These are phyloP conservation scores for Domatiomyces catenatus DNA, from an alignment of 2,329 filamentous ascomycete species.

Conservation along the genomic window DNA sequence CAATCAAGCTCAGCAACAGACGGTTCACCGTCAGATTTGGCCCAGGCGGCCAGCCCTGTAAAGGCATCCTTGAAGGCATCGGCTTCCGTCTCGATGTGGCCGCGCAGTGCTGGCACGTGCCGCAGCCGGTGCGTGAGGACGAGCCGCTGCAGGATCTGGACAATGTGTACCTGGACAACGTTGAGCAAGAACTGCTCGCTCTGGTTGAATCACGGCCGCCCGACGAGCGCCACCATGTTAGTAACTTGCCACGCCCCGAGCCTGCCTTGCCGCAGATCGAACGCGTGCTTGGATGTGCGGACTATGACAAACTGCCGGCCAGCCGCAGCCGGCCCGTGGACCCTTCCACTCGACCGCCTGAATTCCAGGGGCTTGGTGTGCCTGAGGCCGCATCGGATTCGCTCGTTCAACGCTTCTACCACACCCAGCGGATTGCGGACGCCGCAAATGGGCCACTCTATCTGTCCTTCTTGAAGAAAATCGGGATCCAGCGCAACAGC, in stretches of 20 bases:
- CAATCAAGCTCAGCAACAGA: constrained; percentile 46
- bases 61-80: constrained; percentile 40
- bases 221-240: constrained; percentile 20
- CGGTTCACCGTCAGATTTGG: constrained; percentile 50
- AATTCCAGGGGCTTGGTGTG: constrained; percentile 48
- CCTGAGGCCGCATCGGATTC: constrained; percentile 47
- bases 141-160: constrained; percentile 27
- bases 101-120: constrained; percentile 30
- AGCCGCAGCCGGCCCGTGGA: constrained; percentile 9
- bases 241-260: constrained; percentile 9
- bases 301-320: constrained; percentile 24
- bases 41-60: constrained; percentile 38
- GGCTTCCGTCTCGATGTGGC: constrained; percentile 37
- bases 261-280: constrained; percentile 10
- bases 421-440: constrained; percentile 44
- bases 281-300: constrained; percentile 12
- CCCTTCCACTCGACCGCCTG: constrained; percentile 18
- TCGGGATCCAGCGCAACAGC: constrained; percentile 41
- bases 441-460: constrained; percentile 42
- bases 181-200: constrained; percentile 41
- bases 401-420: constrained; percentile 47
- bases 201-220: constrained; percentile 33
- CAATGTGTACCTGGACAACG: constrained; percentile 42
- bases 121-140: constrained; percentile 22
- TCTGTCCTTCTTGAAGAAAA: constrained; percentile 47